These are phyloP conservation scores for Camelina laxa DNA, from an alignment of 345 rosid genomes.

Conservation along the genomic window DNA sequence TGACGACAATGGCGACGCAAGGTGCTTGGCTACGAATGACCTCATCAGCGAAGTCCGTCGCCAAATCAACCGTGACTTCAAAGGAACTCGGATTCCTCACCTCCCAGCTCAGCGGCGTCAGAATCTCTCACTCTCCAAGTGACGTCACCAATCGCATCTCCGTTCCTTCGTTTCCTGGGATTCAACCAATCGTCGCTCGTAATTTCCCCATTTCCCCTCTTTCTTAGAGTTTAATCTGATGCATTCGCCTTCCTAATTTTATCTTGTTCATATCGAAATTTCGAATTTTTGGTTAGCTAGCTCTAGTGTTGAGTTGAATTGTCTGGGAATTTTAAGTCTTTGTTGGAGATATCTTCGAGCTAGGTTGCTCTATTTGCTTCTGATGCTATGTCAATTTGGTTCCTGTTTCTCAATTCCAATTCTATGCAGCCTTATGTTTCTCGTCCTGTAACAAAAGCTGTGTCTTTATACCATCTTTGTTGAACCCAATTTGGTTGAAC, in stretches of 20 bases:
- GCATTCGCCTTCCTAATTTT: not conserved
- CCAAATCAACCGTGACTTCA: slow-evolving; percentile 21
- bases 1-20: slow-evolving; percentile 53
- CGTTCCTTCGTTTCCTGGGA: slow-evolving; percentile 49
- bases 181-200: slow-evolving; percentile 83
- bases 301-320: slow-evolving; percentile 3
- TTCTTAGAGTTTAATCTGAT: not conserved
- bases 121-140: slow-evolving; percentile 48
- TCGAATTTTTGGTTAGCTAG: slow-evolving; percentile 1
- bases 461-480: too few relatives aligned
- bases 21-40: slow-evolving; percentile 43
- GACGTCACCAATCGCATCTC: slow-evolving; percentile 43
- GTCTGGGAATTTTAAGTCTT: not conserved
- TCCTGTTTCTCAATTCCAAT: not conserved
- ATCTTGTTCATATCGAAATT: not conserved
- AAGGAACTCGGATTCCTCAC: slow-evolving; percentile 59
- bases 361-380: not conserved
- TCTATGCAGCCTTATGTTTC: not conserved
- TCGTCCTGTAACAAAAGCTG: too few relatives aligned
- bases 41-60: slow-evolving; percentile 35
- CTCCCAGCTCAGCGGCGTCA: slow-evolving; percentile 73
- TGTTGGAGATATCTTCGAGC: not conserved
- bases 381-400: not conserved
- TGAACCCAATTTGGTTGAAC: too few relatives aligned
- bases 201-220: slow-evolving; percentile 26